Base-by-base conservation (phyloP, 2,329 filamentous ascomycete species). In the Coleophoma eucalyptorum region DNA sequence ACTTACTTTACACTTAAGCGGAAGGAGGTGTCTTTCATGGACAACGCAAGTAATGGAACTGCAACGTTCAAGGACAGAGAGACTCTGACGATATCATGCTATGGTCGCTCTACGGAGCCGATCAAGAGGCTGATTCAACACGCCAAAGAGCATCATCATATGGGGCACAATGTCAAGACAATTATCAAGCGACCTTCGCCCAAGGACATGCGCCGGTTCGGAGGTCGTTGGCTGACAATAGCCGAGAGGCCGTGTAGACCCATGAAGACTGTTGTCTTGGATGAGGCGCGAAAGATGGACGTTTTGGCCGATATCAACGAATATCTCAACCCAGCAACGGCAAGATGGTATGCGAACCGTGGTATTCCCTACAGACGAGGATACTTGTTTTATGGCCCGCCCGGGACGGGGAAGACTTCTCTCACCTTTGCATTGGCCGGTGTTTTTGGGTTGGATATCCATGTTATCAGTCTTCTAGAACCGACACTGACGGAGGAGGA, bases 311-410 rank as follows among this genome's bases (percentile, higher is more conserved):
- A 94, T 59, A 85, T 93, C 61, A 88, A 89, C 57, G 87, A 91
- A 59, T 93, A 90, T 56, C 73, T 94, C 0, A 81, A 90, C 49
- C 87, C 88, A 0, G 72, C 76, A 1, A 89, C 83, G 0, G 80
- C 83, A 1, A 74, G 77, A 10, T 93, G 87, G 86, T 93, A 93
- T 61, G 81, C 86, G 0, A 83, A 83, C 44, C 76, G 87, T 2
- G 89, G 89, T 0, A 89, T 93, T 31, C 88, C 88, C 0, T 83
- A 92, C 48, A 77, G 89, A 0, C 72, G 89, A 31, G 90, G 89
- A 0, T 93, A 92, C 60, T 76, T 93, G 0, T 89, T 93, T 56
- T 78, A 90, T 58, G 89, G 89, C 0, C 86, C 86, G 0, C 87
- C 87, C 0, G 87, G 87, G 0, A 89, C 85, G 0, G 87, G 87